Conservation (phyloP, 352 stramenopile species). For the Pythium grandisporangium region DNA sequence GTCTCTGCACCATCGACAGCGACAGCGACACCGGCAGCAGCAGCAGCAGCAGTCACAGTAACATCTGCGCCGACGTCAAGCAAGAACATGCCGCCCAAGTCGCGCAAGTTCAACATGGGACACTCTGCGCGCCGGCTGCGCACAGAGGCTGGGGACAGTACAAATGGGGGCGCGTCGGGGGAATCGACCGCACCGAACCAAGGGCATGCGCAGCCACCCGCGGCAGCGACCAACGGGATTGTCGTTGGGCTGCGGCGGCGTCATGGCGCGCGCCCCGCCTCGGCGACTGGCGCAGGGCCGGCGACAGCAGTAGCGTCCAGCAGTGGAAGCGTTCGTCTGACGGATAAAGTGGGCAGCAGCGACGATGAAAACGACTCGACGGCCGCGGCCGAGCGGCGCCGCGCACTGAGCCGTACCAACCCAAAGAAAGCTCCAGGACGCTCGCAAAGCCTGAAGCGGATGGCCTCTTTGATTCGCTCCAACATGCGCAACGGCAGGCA, state of each 20-base stretch:
- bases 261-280: conserved; percentile 21
- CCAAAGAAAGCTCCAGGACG: conserved; percentile 12
- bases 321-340: too few relatives aligned
- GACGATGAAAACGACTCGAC: conserved; percentile 13
- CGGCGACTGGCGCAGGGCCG: conserved; percentile 13
- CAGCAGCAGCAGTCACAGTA: not conserved
- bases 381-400: not conserved
- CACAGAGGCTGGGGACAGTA: conserved; percentile 44
- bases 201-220: conserved; percentile 19
- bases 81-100: conserved; percentile 22
- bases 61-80: not conserved
- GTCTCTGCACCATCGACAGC: too few relatives aligned
- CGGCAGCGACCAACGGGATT: conserved; percentile 1
- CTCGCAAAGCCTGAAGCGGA: conserved; percentile 48
- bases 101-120: conserved; percentile 11
- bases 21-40: not conserved
- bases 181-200: conserved; percentile 1
- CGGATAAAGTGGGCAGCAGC: too few relatives aligned
- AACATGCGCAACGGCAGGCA: conserved; percentile 34
- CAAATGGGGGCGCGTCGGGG: conserved; percentile 10
- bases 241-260: conserved; percentile 29
- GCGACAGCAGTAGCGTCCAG: conserved; percentile 11
- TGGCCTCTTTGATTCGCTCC: conserved; percentile 49
- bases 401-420: not conserved
- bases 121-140: conserved; percentile 29